These are phyloP conservation scores for Crotalaria pallida DNA, from an alignment of 306 rosid genomes.

Conservation along the genomic window DNA sequence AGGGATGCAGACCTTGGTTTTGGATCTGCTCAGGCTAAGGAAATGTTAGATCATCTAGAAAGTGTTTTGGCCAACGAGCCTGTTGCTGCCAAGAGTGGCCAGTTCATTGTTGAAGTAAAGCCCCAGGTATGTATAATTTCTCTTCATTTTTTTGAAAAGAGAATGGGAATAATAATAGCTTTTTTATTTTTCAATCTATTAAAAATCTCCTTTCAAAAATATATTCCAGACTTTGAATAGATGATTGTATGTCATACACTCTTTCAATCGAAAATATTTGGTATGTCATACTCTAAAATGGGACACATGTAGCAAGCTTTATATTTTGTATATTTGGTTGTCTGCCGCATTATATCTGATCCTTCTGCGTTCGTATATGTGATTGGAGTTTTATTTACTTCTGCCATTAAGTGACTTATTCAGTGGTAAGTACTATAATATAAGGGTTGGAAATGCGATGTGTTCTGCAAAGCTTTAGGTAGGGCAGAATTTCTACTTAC, in stretches of 20 bases:
- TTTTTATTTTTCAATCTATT: constrained; percentile 10
- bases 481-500: not conserved
- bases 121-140: constrained; percentile 58
- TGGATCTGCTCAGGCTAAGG: constrained; percentile 83
- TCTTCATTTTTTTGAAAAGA: constrained; percentile 2
- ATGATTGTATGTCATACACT: not conserved
- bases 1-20: constrained; percentile 69
- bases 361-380: not conserved
- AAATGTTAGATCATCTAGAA: constrained; percentile 80
- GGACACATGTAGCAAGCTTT: not conserved
- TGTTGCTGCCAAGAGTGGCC: constrained; percentile 78
- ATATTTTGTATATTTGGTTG: not conserved
- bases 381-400: not conserved
- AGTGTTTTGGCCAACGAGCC: constrained; percentile 86
- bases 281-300: not conserved
- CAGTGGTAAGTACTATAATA: not conserved
- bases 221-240: not conserved
- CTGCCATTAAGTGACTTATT: not conserved
- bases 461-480: not conserved
- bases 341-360: not conserved
- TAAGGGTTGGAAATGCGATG: not conserved
- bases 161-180: not conserved
- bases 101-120: constrained; percentile 70
- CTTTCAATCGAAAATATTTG: not conserved
- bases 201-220: not conserved